These are phyloP conservation scores for Iberis pinnata DNA, from an alignment of 345 rosid species.

Conservation along the genomic window DNA sequence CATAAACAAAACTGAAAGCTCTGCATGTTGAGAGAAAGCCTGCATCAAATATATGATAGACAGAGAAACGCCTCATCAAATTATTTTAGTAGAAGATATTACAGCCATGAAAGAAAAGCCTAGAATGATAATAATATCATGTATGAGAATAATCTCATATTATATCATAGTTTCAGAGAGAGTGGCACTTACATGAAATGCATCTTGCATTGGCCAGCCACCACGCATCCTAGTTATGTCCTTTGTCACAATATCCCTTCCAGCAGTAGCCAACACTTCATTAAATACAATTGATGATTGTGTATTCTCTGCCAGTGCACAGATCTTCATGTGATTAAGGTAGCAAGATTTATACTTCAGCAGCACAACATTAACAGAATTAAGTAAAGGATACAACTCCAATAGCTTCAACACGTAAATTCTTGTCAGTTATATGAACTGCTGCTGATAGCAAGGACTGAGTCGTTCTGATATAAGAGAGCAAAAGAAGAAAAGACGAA, in stretches of 20 bases:
- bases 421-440: slow-evolving; percentile 78
- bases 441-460: slow-evolving; percentile 86
- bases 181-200: slow-evolving; percentile 62
- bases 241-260: slow-evolving; percentile 82
- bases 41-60: slow-evolving; percentile 28
- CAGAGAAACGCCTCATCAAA: slow-evolving; percentile 9
- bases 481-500: slow-evolving; percentile 12
- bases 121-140: neutral
- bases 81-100: slow-evolving; percentile 3
- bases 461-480: slow-evolving; percentile 57
- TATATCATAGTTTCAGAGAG: neutral
- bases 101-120: neutral
- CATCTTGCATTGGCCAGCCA: slow-evolving; percentile 99
- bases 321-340: slow-evolving; percentile 60
- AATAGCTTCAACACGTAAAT: slow-evolving; percentile 75
- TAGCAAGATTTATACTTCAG: slow-evolving; percentile 6
- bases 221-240: slow-evolving; percentile 95
- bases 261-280: slow-evolving; percentile 81
- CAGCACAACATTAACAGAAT: slow-evolving; percentile 18
- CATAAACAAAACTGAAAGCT: slow-evolving; percentile 66
- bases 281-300: slow-evolving; percentile 62
- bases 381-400: slow-evolving; percentile 70
- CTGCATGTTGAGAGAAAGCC: slow-evolving; percentile 81
- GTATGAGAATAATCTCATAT: neutral
- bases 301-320: slow-evolving; percentile 77